Base-by-base conservation (phyloP, 306 rosid genomes). In the Lathyrus oleraceus region DNA sequence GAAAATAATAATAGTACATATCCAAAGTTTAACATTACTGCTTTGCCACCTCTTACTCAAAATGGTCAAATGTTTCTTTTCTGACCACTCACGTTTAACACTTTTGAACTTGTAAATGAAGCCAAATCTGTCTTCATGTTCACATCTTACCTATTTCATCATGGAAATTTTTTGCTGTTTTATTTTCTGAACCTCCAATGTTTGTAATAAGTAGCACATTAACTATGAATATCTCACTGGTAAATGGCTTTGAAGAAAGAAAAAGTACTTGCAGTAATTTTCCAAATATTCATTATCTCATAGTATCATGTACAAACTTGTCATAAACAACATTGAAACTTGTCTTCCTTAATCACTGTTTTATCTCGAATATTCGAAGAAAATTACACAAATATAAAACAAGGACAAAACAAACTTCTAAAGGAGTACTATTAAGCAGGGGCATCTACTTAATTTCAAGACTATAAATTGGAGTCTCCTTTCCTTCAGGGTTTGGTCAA, bases 401-500 rank as follows among this genome's bases (percentile, higher is more conserved):
- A 67, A 38, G 27, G 42, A 66, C 9, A 67, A 61, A 49, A 58
- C 38, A 8, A 66, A 32, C 57, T 40, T 15, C 14, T 32, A 44
- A 8, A 47, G 27, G 8, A 38, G 38, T 27, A 61, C 9, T 32
- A 32, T 61, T 27, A 70, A 25, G 48, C 36, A 68, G 32, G 61
- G 63, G 42, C 60, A 40, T 40, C 51, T 15, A 35, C 30, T 42
- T 42, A 30, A 8, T 75, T 40, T 10, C 40, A 65, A 59, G 70
- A 32, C 43, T 25, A 17, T 20, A 27, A 57, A 48, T 56, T 17
- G 36, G 6, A 30, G n/a, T 48, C 53, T 75, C 14, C n/a, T 67
- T 80, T 78, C 59, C 77, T 81, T 61, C 77, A 76, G 58, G 85
- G 81, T 85, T 91, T 27, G 81, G 79, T 83, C 78, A 94, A 67